Evolutionary conservation across 1,139 yeast species (phyloP), one percentile per base, ranked within the genome.

Genomic region (Suhomyces bribrorum): DNA sequence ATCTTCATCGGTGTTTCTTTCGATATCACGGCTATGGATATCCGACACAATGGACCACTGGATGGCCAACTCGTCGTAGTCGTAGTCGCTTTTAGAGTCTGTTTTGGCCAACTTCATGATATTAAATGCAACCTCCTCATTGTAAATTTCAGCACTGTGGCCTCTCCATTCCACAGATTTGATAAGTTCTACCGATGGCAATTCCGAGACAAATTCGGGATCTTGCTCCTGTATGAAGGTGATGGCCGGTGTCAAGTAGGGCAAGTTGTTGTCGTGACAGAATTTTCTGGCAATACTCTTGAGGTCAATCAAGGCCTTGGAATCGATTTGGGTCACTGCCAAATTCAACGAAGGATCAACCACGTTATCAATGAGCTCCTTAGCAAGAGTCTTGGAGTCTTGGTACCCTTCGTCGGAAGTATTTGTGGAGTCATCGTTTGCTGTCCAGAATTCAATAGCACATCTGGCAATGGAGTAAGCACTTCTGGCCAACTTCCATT

Each of bases 261-360:
- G 59, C 27, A 68, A 51, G 2, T 56, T 40, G 14, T 61, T 59
- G 32, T 65, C 69, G 32, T 56, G 64, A 34, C 69, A 64, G 41
- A 66, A 67, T 37, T 62, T 69, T 43, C 80, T 70, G 2, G 84
- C 61, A 27, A 75, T 57, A 8, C 75, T 64, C 40, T 67, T 68
- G 49, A 78, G 60, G 53, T 78, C 82, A 2, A 66, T 52, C 14
- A 69, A 52, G 14, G 61, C 51, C n/a, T 43, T 48, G 6, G 41
- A 18, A 17, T 56, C 61, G 29, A 56, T 56, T 51, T 79, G 82
- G 34, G 75, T 69, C 15, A 75, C 61, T 0, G 89, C 77, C 46
- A 83, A 68, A 35, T 73, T 73, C 48, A 86, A 69, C 3, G 86
- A 73, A 12, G 92, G 89, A 52, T 86, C 94, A 18, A 87, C 75